Percentiles rank a stretch among this genome's conserved stretches.
These are phyloP conservation scores for Claviceps sp. DNA, from an alignment of 2,329 filamentous ascomycete genomes.

Conservation along the genomic window DNA sequence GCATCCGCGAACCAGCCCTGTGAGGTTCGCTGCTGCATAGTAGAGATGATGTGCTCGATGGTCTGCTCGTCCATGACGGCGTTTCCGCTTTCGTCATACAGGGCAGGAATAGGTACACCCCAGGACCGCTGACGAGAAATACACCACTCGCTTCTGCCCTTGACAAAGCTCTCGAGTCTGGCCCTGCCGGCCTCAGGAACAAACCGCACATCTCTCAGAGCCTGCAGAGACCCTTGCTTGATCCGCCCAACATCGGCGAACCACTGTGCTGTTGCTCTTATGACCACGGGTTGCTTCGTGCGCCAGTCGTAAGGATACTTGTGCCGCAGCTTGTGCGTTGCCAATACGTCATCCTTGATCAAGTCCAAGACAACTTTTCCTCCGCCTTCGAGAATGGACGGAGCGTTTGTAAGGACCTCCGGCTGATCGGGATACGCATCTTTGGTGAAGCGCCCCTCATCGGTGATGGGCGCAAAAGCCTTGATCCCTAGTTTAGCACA, in stretches of 20 bases:
- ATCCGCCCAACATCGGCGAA: slow-evolving; percentile 85
- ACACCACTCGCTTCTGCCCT: slow-evolving; percentile 88
- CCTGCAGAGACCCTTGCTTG: slow-evolving; percentile 56
- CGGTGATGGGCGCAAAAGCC: slow-evolving; percentile 71
- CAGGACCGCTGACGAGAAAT: slow-evolving; percentile 92
- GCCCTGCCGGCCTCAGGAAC: slow-evolving; percentile 61
- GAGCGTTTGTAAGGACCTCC: slow-evolving; percentile 47
- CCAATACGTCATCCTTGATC: slow-evolving; percentile 51
- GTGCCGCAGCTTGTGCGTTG: slow-evolving; percentile 60
- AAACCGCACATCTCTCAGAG: slow-evolving; percentile 62
- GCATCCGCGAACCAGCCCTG: slow-evolving; percentile 91
- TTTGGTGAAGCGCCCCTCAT: slow-evolving; percentile 65
- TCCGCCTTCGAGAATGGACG: slow-evolving; percentile 59
- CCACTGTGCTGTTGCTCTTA: slow-evolving; percentile 92
- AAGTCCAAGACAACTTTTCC: slow-evolving; percentile 56
- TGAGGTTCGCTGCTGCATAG: slow-evolving; percentile 65
- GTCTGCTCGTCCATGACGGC: slow-evolving; percentile 69
- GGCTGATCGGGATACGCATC: slow-evolving; percentile 64
- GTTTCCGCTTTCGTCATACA: slow-evolving; percentile 61
- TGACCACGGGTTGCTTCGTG: slow-evolving; percentile 82
- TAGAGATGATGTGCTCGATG: slow-evolving; percentile 70
- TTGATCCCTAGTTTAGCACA: slow-evolving; percentile 58
- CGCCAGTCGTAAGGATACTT: slow-evolving; percentile 99
- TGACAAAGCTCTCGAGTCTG: slow-evolving; percentile 73
- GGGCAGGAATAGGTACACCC: slow-evolving; percentile 89